Evolutionary conservation across 495 filamentous ascomycete species (phyloP), one percentile per base, ranked within the genome.

Genomic region (Penicillium longicatenatum): DNA sequence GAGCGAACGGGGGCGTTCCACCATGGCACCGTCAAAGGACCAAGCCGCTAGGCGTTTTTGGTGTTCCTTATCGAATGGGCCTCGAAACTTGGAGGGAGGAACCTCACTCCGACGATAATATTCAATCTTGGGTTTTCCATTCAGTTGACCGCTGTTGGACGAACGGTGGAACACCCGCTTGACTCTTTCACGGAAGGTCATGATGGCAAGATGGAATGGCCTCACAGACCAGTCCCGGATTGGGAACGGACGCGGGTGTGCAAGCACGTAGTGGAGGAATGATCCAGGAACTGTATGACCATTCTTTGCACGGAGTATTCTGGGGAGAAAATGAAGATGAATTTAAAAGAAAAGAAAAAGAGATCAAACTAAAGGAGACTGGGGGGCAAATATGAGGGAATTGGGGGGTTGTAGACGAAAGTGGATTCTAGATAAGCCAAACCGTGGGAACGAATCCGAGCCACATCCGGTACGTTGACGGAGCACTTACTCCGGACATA

Each of bases 81-180:
- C 80, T 2, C 70, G 70, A 54, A 82, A 83, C 52, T 83, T 83
- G 20, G 80, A 80, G 11, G 70, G 74, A 3, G 80, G 80, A 33
- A 78, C 69, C 58, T 83, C 80, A 58, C 71, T 60, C 31, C 77
- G 79, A 47, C 73, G 71, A 61, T 83, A 82, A 59, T 81, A 80
- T 66, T 80, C 76, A 50, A 80, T 70, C 55, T 81, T 81, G 64
- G 74, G 67, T 33, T 59, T 75, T 30, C 67, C 64, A 60, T 67
- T 67, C 54, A 56, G 45, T 68, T 72, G 50, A 55, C 45, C 62
- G 55, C 48, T 64, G 68, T 66, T 53, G 22, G 65, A 65, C 20
- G 57, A 59, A 58, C 74, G 74, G 37, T 62, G 71, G 64, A 80
- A 76, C 21, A 74, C 72, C 52, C 68, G 63, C 55, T 63, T 69